Base-by-base conservation (phyloP, 2,329 filamentous ascomycete genomes). In the Fusarium redolens region DNA sequence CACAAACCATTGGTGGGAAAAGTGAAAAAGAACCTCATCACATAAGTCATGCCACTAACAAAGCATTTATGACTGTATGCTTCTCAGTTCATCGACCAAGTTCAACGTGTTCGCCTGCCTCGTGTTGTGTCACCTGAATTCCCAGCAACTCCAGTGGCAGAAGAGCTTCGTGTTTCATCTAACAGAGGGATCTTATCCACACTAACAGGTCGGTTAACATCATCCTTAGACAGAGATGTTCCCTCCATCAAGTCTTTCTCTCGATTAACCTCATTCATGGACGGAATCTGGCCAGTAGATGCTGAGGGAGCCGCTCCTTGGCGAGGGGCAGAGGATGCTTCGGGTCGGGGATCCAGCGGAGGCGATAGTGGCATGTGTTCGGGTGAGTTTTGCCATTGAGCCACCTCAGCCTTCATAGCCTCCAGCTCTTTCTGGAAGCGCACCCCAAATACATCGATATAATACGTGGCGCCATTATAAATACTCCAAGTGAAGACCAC, bases 361-460 rank as follows among this genome's bases (percentile, higher is more conserved):
- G 82, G 82, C 4, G 82, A 83, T 25, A 80, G 81, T 6, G 81
- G 76, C 58, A 80, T 75, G 15, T 85, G 75, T 20, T 90, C 88
- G 3, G 89, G 86, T 37, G 84, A 87, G 68, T 85, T 87, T 81
- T 97, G 95, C 94, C 94, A 97, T 80, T 94, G 96, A 50, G 92
- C 89, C 13, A 99, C 95, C 79, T 99, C 96, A 61, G 90, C 90
- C 83, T 93, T 95, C 84, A 99, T 89, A 58, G 92, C 89, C 80
- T 99, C 95, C 17, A 99, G 87, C 82, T 99, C 96, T 79, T 96
- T 97, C 85, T 99, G 94, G 86, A 99, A 98, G 5, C 95, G 91
- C 78, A 93, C 97, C 60, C 97, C 96, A 80, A 98, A 99, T 4
- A 98, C 94, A 77, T 99, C 96, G 78, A 99, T 98, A 83, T 99